Evolutionary conservation across 495 filamentous ascomycete genomes (phyloP), one percentile per base, ranked within the genome.

Genomic region (Xylaria cubensis): DNA sequence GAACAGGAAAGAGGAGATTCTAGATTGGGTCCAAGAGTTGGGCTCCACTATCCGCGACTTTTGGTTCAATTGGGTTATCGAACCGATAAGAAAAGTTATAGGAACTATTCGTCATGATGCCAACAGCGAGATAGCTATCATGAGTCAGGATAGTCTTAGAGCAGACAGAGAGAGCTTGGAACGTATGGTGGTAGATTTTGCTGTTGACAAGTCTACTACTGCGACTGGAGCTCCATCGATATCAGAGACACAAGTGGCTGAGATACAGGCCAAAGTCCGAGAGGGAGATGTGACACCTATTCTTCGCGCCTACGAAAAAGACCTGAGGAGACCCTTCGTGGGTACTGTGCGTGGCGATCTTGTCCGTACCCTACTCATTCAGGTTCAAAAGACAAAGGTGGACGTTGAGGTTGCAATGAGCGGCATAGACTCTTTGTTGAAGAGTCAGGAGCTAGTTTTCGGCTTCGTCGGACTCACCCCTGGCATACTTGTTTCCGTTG

Each of bases 341-440:
- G 94, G 94, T 8, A 92, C 94, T 1, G 77, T 98, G 19, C 86
- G 86, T 55, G 96, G 96, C 24, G 94, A 97, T 77, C 83, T 99
- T n/a, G 84, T 98, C 59, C 90, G 96, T 63, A 92, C 96, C 29
- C 87, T 99, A 63, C 86, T 99, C 41, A 97, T 99, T 58, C 96
- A 99, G 78, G 90, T 99, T 58, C 96, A 99, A 78, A 99, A 98
- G 85, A 98, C 96, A 0, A 99, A 98, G 84, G 96, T 99, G 36
- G 96, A 99, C 75, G 92, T 98, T 10, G 96, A 99, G 80, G 90
- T 99, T 69, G 96, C 96, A 19, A 92, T 98, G 79, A 92, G 92
- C 68, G 96, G 96, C 17, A 98, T 99, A 67, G 94, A 99, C 81
- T 83, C 93, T 34, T 85, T 99, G 26, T 84, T 99, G 15, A 97